A percentile compares a stretch with the other conserved stretches of the same genome.
These are phyloP conservation scores for Botryosphaeria dothidea DNA, from an alignment of 2,329 filamentous ascomycete genomes.

Conservation along the genomic window DNA sequence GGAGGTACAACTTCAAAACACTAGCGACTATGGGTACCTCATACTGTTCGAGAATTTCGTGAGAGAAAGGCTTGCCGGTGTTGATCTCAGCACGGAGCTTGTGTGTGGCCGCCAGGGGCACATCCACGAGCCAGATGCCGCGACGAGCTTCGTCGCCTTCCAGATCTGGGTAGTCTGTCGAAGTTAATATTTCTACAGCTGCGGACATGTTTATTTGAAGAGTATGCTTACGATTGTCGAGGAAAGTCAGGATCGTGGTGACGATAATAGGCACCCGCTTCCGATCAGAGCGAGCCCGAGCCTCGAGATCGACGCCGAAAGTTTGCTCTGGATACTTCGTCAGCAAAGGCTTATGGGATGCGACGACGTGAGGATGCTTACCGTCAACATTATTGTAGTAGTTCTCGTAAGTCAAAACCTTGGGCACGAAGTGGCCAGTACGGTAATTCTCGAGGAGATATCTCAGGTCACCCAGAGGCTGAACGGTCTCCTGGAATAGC, in stretches of 20 bases:
- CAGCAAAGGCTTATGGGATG: neutral
- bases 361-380: constrained; percentile 31
- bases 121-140: constrained; percentile 91
- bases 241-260: constrained; percentile 88
- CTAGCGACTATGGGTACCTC: constrained; percentile 94
- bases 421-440: constrained; percentile 88
- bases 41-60: constrained; percentile 79
- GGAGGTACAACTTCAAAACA: constrained; percentile 87
- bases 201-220: constrained; percentile 15
- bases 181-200: neutral
- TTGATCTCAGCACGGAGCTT: constrained; percentile 81
- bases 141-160: constrained; percentile 93
- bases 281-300: constrained; percentile 85
- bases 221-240: constrained; percentile 71
- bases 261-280: constrained; percentile 93
- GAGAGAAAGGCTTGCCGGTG: constrained; percentile 76
- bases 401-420: constrained; percentile 92
- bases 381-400: constrained; percentile 96
- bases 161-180: constrained; percentile 81
- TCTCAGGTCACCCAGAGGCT: constrained; percentile 83
- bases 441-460: constrained; percentile 97
- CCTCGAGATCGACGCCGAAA: constrained; percentile 97
- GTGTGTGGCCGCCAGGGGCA: constrained; percentile 82
- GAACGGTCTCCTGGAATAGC: constrained; percentile 98
- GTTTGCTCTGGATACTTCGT: constrained; percentile 68